Evolutionary conservation across 192 early-diverging fungal genomes (phyloP), one percentile per base, ranked within the genome.

Genomic region (Backusella liffmaniae): DNA sequence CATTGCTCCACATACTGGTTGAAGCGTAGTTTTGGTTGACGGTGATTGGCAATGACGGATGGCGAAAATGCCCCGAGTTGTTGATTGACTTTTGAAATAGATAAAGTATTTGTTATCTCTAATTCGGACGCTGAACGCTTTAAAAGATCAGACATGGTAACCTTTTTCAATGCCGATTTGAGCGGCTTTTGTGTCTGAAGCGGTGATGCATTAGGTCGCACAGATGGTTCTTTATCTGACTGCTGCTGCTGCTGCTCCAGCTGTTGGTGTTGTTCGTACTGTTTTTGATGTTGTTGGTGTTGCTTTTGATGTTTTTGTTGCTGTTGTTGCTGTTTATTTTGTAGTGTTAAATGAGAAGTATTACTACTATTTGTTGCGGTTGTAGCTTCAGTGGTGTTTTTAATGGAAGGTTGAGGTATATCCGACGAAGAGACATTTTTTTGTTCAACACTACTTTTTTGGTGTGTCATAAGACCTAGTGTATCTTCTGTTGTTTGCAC

Each of bases 1-100:
- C 86, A 86, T 70, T 90, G 88, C 69, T 90, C 88, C 9, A 90
- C 88, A 23, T 81, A 82, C 39, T 87, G 84, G 44, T 88, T 90
- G 75, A 90, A 90, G 29, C 87, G 76, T n/a, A 90, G 78, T 35
- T 82, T 83, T 67, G 85, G 85, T 66, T 90, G 87, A 34, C 83
- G 84, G 32, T 88, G 84, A 32, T 82, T 84, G n/a, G 82, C 74
- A 34, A 89, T 73, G n/a, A 86, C 79, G 10, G 74, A 66, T 39
- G 77, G 79, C 0, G 84, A 82, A 76, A 81, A 72, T 44, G 56
- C 79, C 7, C 75, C 75, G n/a, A 82, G 56, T 39, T 73, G 80
- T 16, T 74, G 72, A 23, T 81, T 79, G 21, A 70, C 76, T 15
- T 76, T 73, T 8, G 80, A 68, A 41, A 84, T 67, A 26, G 83